Conservation (phyloP, 352 stramenopile species). For the Phytophthora pisi region DNA sequence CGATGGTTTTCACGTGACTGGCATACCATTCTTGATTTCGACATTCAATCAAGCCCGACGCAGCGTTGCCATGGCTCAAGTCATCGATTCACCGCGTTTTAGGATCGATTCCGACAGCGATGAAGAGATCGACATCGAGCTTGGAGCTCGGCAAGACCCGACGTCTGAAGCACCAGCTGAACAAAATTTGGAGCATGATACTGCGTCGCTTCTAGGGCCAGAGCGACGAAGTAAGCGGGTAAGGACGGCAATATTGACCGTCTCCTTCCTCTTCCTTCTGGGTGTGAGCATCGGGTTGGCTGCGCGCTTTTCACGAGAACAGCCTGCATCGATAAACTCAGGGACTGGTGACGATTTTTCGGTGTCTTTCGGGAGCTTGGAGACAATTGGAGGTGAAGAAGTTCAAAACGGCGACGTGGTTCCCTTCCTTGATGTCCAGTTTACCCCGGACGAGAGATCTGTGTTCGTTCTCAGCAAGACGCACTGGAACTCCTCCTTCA, state of each 20-base stretch:
- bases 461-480: conserved; percentile 64
- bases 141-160: conserved; percentile 16
- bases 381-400: conserved; percentile 33
- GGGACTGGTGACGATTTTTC: conserved; percentile 15
- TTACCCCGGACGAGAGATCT: conserved; percentile 29
- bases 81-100: conserved; percentile 27
- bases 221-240: conserved; percentile 17
- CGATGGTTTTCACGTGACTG: conserved; percentile 5
- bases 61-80: conserved; percentile 26
- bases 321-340: conserved; percentile 1
- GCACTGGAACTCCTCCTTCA: conserved; percentile 67
- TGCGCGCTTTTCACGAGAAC: conserved; percentile 25
- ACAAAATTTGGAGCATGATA: conserved; percentile 21
- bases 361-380: conserved; percentile 25
- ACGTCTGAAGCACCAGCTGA: conserved; percentile 7
- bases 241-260: conserved; percentile 13
- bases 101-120: conserved; percentile 30
- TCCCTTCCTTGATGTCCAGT: conserved; percentile 54
- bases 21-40: conserved; percentile 14
- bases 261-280: conserved; percentile 33
- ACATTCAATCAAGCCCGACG: not conserved
- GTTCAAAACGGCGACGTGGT: conserved; percentile 16
- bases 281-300: conserved; percentile 34
- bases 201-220: conserved; percentile 18
- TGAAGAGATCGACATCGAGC: conserved; percentile 41